A percentile compares a stretch with the other conserved stretches of the same genome.
Conservation (phyloP, 768 basidiomycete genomes). For the Kwoniella botswanensis region DNA sequence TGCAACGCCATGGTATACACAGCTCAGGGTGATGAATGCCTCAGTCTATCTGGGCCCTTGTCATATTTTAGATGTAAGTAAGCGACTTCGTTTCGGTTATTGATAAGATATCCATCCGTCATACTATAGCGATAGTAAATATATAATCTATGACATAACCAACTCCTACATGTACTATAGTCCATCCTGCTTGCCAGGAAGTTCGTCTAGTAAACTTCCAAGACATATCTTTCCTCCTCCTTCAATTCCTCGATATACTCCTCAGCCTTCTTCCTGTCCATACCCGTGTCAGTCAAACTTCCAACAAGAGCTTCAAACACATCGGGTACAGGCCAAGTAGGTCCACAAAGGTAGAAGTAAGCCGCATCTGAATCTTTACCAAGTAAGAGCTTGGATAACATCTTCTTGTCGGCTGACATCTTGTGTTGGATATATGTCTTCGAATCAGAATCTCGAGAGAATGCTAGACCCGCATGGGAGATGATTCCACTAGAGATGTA, state of each 20-base stretch:
- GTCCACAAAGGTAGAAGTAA: slow-evolving; percentile 94
- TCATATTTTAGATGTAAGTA: background rate
- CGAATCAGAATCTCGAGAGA: slow-evolving; percentile 87
- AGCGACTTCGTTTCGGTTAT: background rate
- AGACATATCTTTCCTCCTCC: slow-evolving; percentile 95
- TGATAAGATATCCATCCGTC: slow-evolving; percentile 1
- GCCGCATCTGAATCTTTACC: slow-evolving; percentile 60
- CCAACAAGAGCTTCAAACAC: slow-evolving; percentile 90
- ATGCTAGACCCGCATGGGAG: slow-evolving; percentile 89
- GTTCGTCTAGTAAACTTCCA: slow-evolving; percentile 69
- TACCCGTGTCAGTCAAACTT: slow-evolving; percentile 73
- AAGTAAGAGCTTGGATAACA: slow-evolving; percentile 72
- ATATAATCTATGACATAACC: background rate
- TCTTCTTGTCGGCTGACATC: slow-evolving; percentile 87
- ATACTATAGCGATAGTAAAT: background rate
- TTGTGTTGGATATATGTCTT: slow-evolving; percentile 99
- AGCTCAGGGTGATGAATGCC: too few relatives aligned
- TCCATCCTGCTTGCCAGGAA: background rate
- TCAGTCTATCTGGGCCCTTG: too few relatives aligned
- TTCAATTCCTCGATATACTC: slow-evolving; percentile 77
- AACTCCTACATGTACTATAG: background rate
- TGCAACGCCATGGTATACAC: too few relatives aligned
- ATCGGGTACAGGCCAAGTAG: slow-evolving; percentile 99
- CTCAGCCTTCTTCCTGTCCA: slow-evolving; percentile 70
- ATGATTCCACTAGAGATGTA: slow-evolving; percentile 84